A percentile compares a stretch with the other conserved stretches of the same genome.
Conservation (phyloP, 1,284 basidiomycete species). For the Pisolithus thermaeus region DNA sequence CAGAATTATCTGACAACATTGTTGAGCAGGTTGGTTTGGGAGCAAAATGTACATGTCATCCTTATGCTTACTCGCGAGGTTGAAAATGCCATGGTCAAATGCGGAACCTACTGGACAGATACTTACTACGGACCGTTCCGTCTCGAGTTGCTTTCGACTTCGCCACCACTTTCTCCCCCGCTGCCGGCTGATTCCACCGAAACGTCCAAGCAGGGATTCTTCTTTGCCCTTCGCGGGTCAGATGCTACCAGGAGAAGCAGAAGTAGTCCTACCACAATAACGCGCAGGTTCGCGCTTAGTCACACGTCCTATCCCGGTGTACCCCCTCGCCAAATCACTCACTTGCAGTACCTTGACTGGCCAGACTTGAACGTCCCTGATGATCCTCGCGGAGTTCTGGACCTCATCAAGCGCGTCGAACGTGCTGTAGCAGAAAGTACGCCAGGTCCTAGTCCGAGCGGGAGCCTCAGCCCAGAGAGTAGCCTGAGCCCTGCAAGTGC, state of each 20-base stretch:
- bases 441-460: conserved; percentile 31
- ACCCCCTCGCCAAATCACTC: conserved; percentile 58
- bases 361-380: conserved; percentile 92
- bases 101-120: conserved; percentile 87
- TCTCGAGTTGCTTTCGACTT: conserved; percentile 59
- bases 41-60: conserved; percentile 75
- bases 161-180: conserved; percentile 33
- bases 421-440: conserved; percentile 40
- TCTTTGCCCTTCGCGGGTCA: conserved; percentile 25
- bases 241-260: conserved; percentile 5
- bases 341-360: conserved; percentile 90
- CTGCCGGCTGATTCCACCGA: conserved; percentile 8
- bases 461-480: conserved; percentile 17
- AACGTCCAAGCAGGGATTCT: conserved; percentile 23
- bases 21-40: conserved; percentile 61
- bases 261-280: conserved; percentile 42
- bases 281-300: conserved; percentile 64
- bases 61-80: conserved; percentile 90
- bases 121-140: conserved; percentile 66
- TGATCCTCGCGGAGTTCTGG: conserved; percentile 67
- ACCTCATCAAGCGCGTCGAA: conserved; percentile 64
- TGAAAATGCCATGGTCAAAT: conserved; percentile 87
- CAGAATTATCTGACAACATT: not conserved
- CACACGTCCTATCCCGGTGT: conserved; percentile 55
- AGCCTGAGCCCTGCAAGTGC: conserved; percentile 11